Conservation (phyloP, 116 monocot species). For the Iris pallida region DNA sequence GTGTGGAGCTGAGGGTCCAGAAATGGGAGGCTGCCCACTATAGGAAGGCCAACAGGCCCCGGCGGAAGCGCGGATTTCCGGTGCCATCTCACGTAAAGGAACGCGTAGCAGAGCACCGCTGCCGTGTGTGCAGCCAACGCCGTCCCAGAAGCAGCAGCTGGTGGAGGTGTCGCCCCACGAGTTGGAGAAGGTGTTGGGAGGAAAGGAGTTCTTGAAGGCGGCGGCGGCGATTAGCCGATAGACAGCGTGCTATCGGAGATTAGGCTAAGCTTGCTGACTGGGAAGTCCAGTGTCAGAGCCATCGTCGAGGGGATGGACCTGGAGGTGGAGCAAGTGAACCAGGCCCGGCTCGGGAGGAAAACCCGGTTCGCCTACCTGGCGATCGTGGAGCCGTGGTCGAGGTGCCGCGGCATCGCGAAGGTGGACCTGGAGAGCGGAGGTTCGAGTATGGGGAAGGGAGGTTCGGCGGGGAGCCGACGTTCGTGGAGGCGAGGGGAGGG, state of each 20-base stretch:
- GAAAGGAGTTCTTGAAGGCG: too few relatives aligned
- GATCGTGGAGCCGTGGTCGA: slow-evolving; percentile 69
- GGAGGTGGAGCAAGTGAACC: slow-evolving; percentile 65
- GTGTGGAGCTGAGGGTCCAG: slow-evolving; percentile 1
- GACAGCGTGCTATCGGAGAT: slow-evolving; percentile 47
- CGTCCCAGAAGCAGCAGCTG: too few relatives aligned
- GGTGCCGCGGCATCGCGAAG: slow-evolving; percentile 64
- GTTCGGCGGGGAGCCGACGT: slow-evolving; percentile 77
- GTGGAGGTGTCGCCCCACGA: too few relatives aligned
- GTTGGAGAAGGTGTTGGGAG: too few relatives aligned
- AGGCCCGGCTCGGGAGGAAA: slow-evolving; percentile 31
- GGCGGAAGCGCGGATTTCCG: too few relatives aligned
- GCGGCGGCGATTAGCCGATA: neutral
- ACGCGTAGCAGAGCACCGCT: too few relatives aligned
- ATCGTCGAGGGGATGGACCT: slow-evolving; percentile 43
- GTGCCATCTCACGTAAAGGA: too few relatives aligned
- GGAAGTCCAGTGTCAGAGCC: slow-evolving; percentile 30
- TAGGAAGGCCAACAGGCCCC: neutral
- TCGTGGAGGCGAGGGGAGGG: slow-evolving; percentile 19
- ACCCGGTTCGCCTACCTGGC: slow-evolving; percentile 59
- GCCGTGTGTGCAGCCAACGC: too few relatives aligned
- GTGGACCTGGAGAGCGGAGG: slow-evolving; percentile 49
- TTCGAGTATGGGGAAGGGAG: slow-evolving; percentile 40
- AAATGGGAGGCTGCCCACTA: neutral
- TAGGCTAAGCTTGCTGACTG: slow-evolving; percentile 36